Conservation (phyloP, 257 asterid genomes). For the Misopates orontium region DNA sequence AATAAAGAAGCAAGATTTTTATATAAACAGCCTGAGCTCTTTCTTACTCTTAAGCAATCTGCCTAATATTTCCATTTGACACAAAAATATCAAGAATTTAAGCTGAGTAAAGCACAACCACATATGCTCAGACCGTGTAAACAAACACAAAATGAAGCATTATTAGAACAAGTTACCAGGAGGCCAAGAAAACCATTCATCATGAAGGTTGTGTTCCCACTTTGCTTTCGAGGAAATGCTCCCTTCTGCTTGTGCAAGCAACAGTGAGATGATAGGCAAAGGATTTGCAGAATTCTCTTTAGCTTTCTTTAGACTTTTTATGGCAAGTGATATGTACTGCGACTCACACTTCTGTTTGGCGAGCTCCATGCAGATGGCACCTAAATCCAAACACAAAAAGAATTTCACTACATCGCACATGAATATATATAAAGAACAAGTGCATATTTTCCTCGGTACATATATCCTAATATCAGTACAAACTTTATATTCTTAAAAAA, state of each 20-base stretch:
- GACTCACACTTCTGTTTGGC: constrained; percentile 76
- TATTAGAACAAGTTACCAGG: constrained; percentile 51
- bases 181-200: constrained; percentile 90
- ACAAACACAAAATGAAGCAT: constrained; percentile 1
- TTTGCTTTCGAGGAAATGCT: constrained; percentile 73
- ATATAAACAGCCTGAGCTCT: too few relatives aligned
- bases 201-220: constrained; percentile 68
- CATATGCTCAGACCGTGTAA: constrained; percentile 1
- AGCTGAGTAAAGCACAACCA: constrained; percentile 4
- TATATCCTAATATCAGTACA: neutral
- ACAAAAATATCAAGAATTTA: neutral
- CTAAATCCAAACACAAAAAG: constrained; percentile 39
- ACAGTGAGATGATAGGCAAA: constrained; percentile 63
- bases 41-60: neutral
- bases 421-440: neutral
- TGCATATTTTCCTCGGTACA: neutral
- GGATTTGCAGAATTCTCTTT: constrained; percentile 44
- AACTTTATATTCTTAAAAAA: too few relatives aligned
- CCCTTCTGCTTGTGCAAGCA: constrained; percentile 92
- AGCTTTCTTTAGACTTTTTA: constrained; percentile 78
- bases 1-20: neutral
- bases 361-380: constrained; percentile 86
- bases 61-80: neutral
- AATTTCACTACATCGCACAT: neutral
- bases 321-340: constrained; percentile 58